Evolutionary conservation across 2,329 filamentous ascomycete genomes (phyloP), one percentile per base, ranked within the genome.

Genomic region (Periconia macrospinosa): DNA sequence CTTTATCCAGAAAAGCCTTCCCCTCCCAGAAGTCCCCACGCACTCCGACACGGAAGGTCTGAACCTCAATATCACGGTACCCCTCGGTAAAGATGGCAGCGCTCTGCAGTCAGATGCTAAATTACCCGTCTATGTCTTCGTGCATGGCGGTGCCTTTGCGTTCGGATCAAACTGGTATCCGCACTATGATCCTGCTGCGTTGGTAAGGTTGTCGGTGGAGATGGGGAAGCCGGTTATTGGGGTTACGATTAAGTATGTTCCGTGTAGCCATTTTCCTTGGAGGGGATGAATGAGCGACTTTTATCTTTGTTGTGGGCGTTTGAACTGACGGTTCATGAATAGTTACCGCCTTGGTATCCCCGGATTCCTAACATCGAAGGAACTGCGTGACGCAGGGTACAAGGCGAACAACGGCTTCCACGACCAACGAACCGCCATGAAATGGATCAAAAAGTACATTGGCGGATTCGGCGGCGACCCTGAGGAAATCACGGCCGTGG

Each of bases 121-220:
- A 6, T 67, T 83, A 2, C 82, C 81, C 0, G 80, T 83, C 0
- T 72, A 83, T 40, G 73, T 81, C 1, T 82, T 81, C 56, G 75
- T 84, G 5, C 81, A 84, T 54, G 82, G 82, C 0, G 81, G 82
- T 11, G 81, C 78, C 0, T 78, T 81, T 46, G 66, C 69, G 2
- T 72, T 78, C 2, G 82, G 81, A 2, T 79, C 79, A 3, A 80
- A 76, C 41, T 81, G 75, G 42, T 84, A 79, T 73, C 81, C 81
- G 1, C 79, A 83, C 37, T 82, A 80, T 57, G 77, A 83, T 55
- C 66, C 77, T 18, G 67, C 67, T 6, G 65, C 74, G 1, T 55
- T 84, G 6, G 79, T 82, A 3, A 74, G 75, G 55, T 58, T 80
- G 6, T 79, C 79, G 0, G 64, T 67, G 0, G 73, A 77, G 14